Conservation (phyloP, 192 early-diverging fungal genomes). For the Rhizoclosmatium globosum region DNA sequence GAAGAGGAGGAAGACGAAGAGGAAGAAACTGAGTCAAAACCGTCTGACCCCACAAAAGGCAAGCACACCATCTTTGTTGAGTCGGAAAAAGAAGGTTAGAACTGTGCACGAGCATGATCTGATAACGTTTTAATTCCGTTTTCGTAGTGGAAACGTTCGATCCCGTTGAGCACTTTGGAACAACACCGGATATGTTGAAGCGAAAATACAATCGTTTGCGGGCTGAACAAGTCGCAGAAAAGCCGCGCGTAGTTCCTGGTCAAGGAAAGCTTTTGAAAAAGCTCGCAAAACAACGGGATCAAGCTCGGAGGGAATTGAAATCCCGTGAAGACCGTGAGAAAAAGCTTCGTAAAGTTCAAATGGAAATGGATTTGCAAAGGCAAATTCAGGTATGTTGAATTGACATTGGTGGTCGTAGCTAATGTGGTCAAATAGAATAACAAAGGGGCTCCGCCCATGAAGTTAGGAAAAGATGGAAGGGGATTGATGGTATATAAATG, state of each 20-base stretch:
- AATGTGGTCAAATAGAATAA: constrained; percentile 24
- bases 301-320: constrained; percentile 69
- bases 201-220: constrained; percentile 46
- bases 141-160: constrained; percentile 73
- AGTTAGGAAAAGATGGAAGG: constrained; percentile 81
- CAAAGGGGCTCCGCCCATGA: constrained; percentile 80
- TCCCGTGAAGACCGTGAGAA: constrained; percentile 82
- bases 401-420: background rate
- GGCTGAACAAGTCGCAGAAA: constrained; percentile 5
- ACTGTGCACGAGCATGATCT: background rate
- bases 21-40: constrained; percentile 28
- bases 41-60: constrained; percentile 15
- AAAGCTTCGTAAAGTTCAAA: constrained; percentile 71
- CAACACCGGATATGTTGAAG: constrained; percentile 36
- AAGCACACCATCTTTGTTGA: constrained; percentile 58
- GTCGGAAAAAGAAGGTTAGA: constrained; percentile 51
- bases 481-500: constrained; percentile 93
- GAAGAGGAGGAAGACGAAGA: constrained; percentile 40
- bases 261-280: background rate
- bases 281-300: constrained; percentile 48
- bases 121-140: background rate
- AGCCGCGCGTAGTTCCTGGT: background rate
- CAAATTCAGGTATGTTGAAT: constrained; percentile 66
- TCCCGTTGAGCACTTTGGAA: constrained; percentile 31
- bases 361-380: constrained; percentile 82